Evolutionary conservation across 768 basidiomycete species (phyloP), one percentile per base, ranked within the genome.

Genomic region (Russula virescens): DNA sequence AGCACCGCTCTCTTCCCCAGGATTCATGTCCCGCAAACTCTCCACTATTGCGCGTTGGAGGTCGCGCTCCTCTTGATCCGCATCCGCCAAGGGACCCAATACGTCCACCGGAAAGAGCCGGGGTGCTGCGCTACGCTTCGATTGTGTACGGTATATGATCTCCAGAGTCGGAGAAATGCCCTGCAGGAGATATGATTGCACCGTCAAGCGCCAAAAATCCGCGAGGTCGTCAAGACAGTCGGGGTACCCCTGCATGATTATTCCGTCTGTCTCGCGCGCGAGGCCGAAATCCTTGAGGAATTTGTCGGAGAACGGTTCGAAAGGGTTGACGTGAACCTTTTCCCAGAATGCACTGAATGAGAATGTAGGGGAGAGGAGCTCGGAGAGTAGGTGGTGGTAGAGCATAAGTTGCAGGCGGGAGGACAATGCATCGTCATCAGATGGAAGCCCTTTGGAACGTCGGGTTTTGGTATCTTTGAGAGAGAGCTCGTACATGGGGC

Each of bases 391-490:
- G 19, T 83, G 82, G 67, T 82, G 80, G 69, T 93, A 93, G 42
- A 91, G 73, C 87, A 90, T 90, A 5, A 92, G 78, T 70, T 93
- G 91, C 40, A 91, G 73, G 8, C 82, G 81, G 0, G 89, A 78
- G 1, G 83, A 71, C 16, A 80, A 70, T 0, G 83, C 78, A 64
- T 91, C 89, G 45, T 79, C 77, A 16, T 84, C 77, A 4, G 77
- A 71, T 1, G 90, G 89, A 1, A 91, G 66, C 16, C 71, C 76
- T 1, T 75, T 62, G 3, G 72, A 70, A 14, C 71, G 75, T 49
- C 90, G 80, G 19, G 89, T 90, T 71, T 93, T 93, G 49, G 85
- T 87, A 67, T 93, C 91, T 19, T 81, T 71, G 28, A 87, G 69
- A 54, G 75, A 78, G 7, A 88, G 72, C 18, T 72, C 73, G 55